phyloP scores from a whole-genome alignment of 73 alveolate species.

The Halteria grandinella region DNA sequence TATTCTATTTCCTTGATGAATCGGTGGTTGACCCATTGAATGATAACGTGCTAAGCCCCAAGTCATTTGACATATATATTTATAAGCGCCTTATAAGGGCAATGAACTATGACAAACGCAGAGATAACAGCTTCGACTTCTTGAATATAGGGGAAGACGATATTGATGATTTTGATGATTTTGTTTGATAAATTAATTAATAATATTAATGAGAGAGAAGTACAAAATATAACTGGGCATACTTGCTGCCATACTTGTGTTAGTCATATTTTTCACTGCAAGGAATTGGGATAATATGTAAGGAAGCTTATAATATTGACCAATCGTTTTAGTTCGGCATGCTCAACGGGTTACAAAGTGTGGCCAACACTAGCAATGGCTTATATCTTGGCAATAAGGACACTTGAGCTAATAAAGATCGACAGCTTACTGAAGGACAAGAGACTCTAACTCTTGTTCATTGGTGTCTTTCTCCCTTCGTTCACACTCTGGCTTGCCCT shows the following conservation, averaged over 20 bases:
- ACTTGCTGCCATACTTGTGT: slow-evolving; percentile 1
- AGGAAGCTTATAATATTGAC: too few relatives aligned
- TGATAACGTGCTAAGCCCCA: slow-evolving; percentile 38
- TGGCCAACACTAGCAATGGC: slow-evolving; percentile 33
- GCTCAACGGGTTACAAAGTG: slow-evolving; percentile 12
- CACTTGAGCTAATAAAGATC: slow-evolving; percentile 19
- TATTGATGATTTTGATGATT: slow-evolving; percentile 46
- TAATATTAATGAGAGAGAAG: slow-evolving; percentile 25
- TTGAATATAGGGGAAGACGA: slow-evolving; percentile 59
- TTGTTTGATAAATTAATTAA: slow-evolving; percentile 16
- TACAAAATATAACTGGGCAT: slow-evolving; percentile 4
- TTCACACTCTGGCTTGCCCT: neutral
- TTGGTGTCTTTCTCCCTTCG: slow-evolving; percentile 48
- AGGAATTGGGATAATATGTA: slow-evolving; percentile 14
- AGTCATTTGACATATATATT: slow-evolving; percentile 42
- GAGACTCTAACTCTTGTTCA: slow-evolving; percentile 8
- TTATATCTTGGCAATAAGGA: slow-evolving; percentile 35
- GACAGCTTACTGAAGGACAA: slow-evolving; percentile 22
- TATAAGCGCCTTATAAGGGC: slow-evolving; percentile 44
- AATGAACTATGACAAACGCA: slow-evolving; percentile 32
- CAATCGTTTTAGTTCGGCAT: slow-evolving; percentile 6
- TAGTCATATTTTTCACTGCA: slow-evolving; percentile 1
- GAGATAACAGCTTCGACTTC: slow-evolving; percentile 59
- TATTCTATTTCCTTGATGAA: slow-evolving; percentile 23
- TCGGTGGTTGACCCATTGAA: slow-evolving; percentile 53